Conservation (phyloP, 768 basidiomycete genomes). For the Udeniomyces megalosporus region DNA sequence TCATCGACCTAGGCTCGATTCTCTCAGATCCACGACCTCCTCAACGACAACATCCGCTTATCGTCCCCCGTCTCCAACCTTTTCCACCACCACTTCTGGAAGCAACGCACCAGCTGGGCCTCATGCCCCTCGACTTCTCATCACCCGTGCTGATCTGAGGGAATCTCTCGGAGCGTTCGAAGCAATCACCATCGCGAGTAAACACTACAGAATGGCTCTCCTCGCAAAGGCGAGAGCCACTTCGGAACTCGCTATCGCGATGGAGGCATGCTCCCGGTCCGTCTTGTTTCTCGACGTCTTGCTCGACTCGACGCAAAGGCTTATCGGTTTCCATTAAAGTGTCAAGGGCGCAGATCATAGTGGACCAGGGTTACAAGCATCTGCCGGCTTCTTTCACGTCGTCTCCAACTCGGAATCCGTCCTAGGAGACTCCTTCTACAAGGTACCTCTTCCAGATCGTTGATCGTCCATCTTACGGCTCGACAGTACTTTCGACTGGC, state of each 20-base stretch:
- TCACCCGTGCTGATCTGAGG: slow-evolving; percentile 62
- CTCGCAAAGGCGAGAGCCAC: slow-evolving; percentile 67
- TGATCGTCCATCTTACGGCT: background rate
- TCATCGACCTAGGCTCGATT: too few relatives aligned
- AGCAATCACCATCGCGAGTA: slow-evolving; percentile 58
- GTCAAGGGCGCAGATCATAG: slow-evolving; percentile 31
- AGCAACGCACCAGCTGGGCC: slow-evolving; percentile 46
- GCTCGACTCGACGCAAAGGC: background rate
- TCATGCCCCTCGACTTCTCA: slow-evolving; percentile 25
- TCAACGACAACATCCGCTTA: too few relatives aligned
- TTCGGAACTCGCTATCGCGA: slow-evolving; percentile 67
- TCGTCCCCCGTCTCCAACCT: slow-evolving; percentile 62
- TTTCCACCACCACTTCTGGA: slow-evolving; percentile 61
- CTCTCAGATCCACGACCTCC: too few relatives aligned
- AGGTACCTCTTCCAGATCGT: background rate
- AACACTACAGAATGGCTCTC: slow-evolving; percentile 65
- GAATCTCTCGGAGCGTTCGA: slow-evolving; percentile 29
- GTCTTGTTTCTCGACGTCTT: background rate
- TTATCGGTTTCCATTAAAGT: slow-evolving; percentile 45
- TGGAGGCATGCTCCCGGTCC: slow-evolving; percentile 45
- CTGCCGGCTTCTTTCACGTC: slow-evolving; percentile 76
- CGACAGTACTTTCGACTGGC: too few relatives aligned
- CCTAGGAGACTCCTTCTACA: slow-evolving; percentile 65
- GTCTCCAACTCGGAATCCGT: slow-evolving; percentile 87
- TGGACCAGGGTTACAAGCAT: too few relatives aligned